Base-by-base conservation (phyloP, 257 asterid genomes). In the Coffea canephora region DNA sequence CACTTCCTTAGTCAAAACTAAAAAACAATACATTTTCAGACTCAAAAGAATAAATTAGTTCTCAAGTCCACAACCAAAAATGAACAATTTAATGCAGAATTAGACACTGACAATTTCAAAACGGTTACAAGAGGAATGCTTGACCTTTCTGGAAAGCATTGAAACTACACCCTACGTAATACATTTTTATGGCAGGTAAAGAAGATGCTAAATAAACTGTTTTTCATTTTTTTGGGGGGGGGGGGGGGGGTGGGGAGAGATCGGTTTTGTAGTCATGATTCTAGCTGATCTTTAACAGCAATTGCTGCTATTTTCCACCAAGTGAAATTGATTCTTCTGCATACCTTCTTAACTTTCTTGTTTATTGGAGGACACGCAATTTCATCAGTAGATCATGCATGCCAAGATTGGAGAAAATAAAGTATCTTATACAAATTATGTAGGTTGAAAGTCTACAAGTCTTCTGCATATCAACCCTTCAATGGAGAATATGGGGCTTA, bases 211-310 rank as follows among this genome's bases (percentile, higher is more conserved):
- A 72, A 18, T 5, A 25, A 62, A 31, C 8, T 11, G 14, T 49
- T 49, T 49, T 49, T 2, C 34, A 31, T 49, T 49, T 8, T 49
- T 49, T 65, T 59, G 4, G 61, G 3, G 43, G 21, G 62, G 18
- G 8, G 31, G 8, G 3, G 6, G 11, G 39, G 34, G 34, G 34
- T 0, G 34, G 34, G 34, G 34, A 31, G 34, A 31, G 34, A 31
- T 11, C 66, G 27, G 10, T 39, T 55, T 67, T 4, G 48, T 41
- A 50, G 54, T 67, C 59, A 50, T 18, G 49, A 62, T 13, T 41
- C 55, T 19, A 81, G 57, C 72, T 25, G 41, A 75, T 36, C 66
- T 69, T 41, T 55, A 27, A 73, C 50, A 66, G 41, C 57, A 52
- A 7, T 34, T 69, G 43, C 25, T 55, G 23, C 43, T 73, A 31